Evolutionary conservation across 2,329 filamentous ascomycete species (phyloP).

Genomic region (Aspergillus floridensis): DNA sequence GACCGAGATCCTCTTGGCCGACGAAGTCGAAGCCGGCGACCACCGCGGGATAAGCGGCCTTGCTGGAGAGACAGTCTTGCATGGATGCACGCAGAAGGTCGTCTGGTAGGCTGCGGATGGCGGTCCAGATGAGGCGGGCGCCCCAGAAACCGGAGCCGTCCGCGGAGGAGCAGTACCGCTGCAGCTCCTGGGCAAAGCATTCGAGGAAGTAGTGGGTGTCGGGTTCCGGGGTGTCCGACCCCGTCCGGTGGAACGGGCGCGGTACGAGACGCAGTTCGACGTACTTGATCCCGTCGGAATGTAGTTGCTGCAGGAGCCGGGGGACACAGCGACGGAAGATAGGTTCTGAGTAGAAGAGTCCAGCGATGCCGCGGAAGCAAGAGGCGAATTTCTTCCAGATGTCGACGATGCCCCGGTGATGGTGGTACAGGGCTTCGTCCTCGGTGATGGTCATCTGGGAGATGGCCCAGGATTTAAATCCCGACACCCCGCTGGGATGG

Average conservation of each 20-base stretch:
- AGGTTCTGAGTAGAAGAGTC: constrained; percentile 11
- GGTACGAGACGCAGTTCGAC: constrained; percentile 12
- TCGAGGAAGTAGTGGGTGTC: constrained; percentile 10
- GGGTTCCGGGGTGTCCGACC: constrained; percentile 2
- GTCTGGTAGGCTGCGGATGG: constrained; percentile 6
- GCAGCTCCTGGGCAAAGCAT: constrained; percentile 13
- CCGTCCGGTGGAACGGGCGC: constrained; percentile 2
- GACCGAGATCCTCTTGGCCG: constrained; percentile 11
- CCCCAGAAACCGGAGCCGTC: constrained; percentile 11
- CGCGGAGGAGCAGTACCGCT: constrained; percentile 6
- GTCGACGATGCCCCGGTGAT: constrained; percentile 12
- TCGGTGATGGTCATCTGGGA: constrained; percentile 11
- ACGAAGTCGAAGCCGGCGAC: constrained; percentile 14
- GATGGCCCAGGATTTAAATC: constrained; percentile 11
- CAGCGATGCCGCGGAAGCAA: constrained; percentile 9
- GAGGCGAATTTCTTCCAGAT: constrained; percentile 12
- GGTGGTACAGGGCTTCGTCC: constrained; percentile 11
- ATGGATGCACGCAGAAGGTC: constrained; percentile 7
- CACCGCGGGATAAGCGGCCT: constrained; percentile 6
- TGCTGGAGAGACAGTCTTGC: constrained; percentile 3
- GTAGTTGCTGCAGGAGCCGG: constrained; percentile 11
- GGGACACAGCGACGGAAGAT: constrained; percentile 13
- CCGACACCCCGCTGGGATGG: constrained; percentile 5
- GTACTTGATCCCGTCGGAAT: constrained; percentile 11
- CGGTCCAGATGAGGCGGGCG: constrained; percentile 13